Percentiles rank a stretch among this genome's conserved stretches.
Conservation (phyloP, 2,329 filamentous ascomycete genomes). For the Phaeosphaeriaceae sp. region DNA sequence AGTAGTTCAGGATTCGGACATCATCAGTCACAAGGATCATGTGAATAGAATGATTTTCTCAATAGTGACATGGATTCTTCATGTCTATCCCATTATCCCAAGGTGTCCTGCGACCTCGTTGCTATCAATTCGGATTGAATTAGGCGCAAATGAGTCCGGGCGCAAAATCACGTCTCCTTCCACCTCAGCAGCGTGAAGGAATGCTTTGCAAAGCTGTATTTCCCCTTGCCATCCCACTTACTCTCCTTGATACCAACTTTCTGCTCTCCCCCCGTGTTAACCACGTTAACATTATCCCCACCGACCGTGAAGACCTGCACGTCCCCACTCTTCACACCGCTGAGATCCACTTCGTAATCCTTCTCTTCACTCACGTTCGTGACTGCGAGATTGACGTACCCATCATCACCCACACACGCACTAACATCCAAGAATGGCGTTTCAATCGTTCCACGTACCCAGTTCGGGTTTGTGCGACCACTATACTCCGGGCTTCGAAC, state of each 20-base stretch:
- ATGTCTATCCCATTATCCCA: too few relatives aligned
- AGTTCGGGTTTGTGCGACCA: conserved; percentile 70
- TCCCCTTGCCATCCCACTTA: conserved; percentile 68
- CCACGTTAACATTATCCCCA: conserved; percentile 62
- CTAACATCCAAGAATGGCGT: conserved; percentile 76
- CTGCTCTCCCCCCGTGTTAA: conserved; percentile 69
- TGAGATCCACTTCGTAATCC: conserved; percentile 66
- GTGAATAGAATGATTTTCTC: too few relatives aligned
- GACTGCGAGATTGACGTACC: conserved; percentile 70
- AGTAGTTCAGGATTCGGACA: too few relatives aligned
- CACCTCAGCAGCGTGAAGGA: conserved; percentile 72
- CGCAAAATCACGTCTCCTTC: conserved; percentile 40
- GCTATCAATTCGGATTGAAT: too few relatives aligned
- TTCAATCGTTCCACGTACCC: conserved; percentile 70
- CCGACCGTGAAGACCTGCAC: conserved; percentile 70
- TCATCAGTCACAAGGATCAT: too few relatives aligned
- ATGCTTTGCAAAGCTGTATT: conserved; percentile 72
- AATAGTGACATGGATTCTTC: too few relatives aligned
- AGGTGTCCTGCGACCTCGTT: too few relatives aligned
- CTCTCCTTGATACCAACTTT: conserved; percentile 67
- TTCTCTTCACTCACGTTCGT: conserved; percentile 72
- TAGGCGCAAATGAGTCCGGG: neutral
- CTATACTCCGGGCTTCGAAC: conserved; percentile 69
- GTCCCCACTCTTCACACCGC: conserved; percentile 57
- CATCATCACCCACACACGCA: conserved; percentile 65